phyloP scores from a whole-genome alignment of 352 stramenopile genomes.

The Phytophthora ramorum region DNA sequence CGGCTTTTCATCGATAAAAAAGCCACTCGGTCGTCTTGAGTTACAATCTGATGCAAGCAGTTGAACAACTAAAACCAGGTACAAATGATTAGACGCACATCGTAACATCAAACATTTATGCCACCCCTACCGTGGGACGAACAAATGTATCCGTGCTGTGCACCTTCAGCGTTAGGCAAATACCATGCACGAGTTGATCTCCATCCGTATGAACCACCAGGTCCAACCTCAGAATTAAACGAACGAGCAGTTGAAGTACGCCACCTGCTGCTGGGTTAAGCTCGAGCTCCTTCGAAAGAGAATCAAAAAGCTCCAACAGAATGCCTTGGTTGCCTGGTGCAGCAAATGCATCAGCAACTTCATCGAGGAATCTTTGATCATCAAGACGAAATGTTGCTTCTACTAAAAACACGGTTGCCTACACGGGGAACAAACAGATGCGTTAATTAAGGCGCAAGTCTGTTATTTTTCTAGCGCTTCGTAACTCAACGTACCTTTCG shows the following conservation, averaged over 20 bases:
- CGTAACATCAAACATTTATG: neutral
- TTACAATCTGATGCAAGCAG: conserved; percentile 27
- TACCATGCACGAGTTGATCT: conserved; percentile 33
- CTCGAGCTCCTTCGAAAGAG: conserved; percentile 25
- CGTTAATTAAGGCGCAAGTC: neutral
- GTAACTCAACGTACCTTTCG: conserved; percentile 20
- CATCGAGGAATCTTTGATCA: conserved; percentile 23
- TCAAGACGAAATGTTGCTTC: conserved; percentile 29
- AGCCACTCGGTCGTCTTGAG: conserved; percentile 6
- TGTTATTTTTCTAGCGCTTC: neutral
- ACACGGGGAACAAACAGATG: neutral
- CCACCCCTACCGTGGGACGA: conserved; percentile 27
- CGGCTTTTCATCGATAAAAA: conserved; percentile 17
- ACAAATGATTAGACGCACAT: neutral
- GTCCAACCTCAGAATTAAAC: conserved; percentile 37
- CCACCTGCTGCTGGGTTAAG: conserved; percentile 25
- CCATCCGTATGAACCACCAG: conserved; percentile 35
- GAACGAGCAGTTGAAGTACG: conserved; percentile 40
- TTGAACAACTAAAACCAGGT: conserved; percentile 20
- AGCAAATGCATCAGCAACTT: conserved; percentile 20
- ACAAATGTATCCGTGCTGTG: conserved; percentile 43
- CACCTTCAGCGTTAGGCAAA: conserved; percentile 33
- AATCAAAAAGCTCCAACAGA: conserved; percentile 31
- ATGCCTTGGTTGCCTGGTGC: conserved; percentile 15
- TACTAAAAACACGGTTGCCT: conserved; percentile 29